Base-by-base conservation (phyloP, 495 filamentous ascomycete genomes). In the Penicillium diatomitis region DNA sequence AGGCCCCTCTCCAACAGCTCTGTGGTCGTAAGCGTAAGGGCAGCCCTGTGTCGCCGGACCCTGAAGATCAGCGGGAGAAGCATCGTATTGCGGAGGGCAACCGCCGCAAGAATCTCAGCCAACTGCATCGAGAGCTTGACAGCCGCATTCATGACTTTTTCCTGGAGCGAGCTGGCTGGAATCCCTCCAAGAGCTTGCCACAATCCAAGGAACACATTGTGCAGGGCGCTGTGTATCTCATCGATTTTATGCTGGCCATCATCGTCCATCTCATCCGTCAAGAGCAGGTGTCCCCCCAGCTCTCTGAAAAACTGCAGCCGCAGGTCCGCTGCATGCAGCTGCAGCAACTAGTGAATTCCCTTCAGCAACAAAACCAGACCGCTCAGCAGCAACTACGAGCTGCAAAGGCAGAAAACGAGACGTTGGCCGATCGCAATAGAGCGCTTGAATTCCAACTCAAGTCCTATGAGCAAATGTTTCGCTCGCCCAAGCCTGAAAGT, bases 151-250 rank as follows among this genome's bases (percentile, higher is more conserved):
- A 70, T 41, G 65, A 72, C 47, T 70, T 63, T 51, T 74, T 72
- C 56, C 61, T 74, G 8, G 66, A 72, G 52, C 61, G 61, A 8
- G 71, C 69, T 28, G 71, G 71, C 29, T 74, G 71, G 71, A 71
- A 74, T 43, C 68, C 63, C 8, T 62, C 65, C 10, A 74, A 74
- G 60, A 72, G 65, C 50, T 58, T 72, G 11, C 63, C 67, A 1
- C 65, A 72, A 34, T 74, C 71, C 30, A 74, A 74, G 58, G 71
- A 74, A 46, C 71, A 74, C 49, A 74, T 74, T 20, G 66, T 72
- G 3, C 68, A 74, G 54, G 71, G 62, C 6, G 68, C 71, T 7
- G 65, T 74, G 44, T 67, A 63, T 47, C 56, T 72, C 2, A 65
- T 74, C 35, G 71, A 74, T 47, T 72, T 71, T 52, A 66, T 71